Percentiles rank a stretch among this genome's conserved stretches.
phyloP scores from a whole-genome alignment of 208 protist genomes.

The Trypanosoma theileri region DNA sequence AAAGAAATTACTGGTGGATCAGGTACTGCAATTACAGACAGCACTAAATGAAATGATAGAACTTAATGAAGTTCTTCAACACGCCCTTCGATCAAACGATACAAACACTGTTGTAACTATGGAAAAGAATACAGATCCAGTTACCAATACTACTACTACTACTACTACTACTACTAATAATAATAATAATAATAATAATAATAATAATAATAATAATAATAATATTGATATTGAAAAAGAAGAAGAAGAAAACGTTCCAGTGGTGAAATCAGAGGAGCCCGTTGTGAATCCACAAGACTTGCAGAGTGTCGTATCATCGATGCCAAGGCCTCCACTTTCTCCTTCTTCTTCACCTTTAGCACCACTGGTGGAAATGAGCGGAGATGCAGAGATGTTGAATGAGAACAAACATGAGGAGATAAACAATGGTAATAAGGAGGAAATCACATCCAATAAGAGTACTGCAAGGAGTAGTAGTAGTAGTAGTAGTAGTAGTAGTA shows the following conservation, averaged over 20 bases:
- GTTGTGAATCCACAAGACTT: neutral
- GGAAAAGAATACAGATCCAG: neutral
- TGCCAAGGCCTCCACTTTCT: neutral
- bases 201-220: too few species aligned
- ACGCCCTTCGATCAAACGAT: constrained; percentile 5
- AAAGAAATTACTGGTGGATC: constrained; percentile 11
- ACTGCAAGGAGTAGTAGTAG: neutral
- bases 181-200: too few species aligned
- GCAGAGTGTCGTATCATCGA: neutral
- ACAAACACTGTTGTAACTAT: neutral
- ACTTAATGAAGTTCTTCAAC: constrained; percentile 6
- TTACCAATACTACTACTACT: neutral
- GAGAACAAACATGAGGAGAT: neutral
- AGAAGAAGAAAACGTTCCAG: too few species aligned
- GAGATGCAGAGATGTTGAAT: neutral
- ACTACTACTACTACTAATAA: too few species aligned
- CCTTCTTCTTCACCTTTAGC: neutral
- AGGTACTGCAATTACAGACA: constrained; percentile 18
- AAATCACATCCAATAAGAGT: too few species aligned
- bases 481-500: neutral
- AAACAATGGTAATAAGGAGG: neutral
- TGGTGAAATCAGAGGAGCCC: neutral
- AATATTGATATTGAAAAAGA: too few species aligned
- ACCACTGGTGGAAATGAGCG: neutral
- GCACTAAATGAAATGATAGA: constrained; percentile 20